phyloP scores from a whole-genome alignment of 768 basidiomycete species.

The Hysterangium stoloniferum region DNA sequence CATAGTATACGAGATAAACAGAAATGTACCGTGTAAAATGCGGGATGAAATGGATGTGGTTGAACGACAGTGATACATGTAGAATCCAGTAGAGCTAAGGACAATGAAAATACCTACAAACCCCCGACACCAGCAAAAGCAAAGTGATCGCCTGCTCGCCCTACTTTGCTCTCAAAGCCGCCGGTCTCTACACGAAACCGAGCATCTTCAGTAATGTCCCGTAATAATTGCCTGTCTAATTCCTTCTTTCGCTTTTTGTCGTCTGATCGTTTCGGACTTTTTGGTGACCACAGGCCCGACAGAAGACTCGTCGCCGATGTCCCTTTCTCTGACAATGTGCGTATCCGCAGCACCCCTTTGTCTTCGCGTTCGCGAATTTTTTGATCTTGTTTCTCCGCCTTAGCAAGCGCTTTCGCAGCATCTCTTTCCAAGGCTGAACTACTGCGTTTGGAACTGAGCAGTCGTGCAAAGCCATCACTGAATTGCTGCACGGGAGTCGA shows the following conservation, averaged over 20 bases:
- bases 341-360: conserved; percentile 5
- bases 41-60: too few relatives aligned
- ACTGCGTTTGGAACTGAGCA: conserved; percentile 8
- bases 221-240: conserved; percentile 3
- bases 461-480: conserved; percentile 1
- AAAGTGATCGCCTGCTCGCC: neutral
- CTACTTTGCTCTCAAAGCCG: neutral
- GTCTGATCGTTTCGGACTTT: conserved; percentile 1
- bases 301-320: neutral
- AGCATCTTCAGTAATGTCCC: conserved; percentile 1
- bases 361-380: conserved; percentile 10
- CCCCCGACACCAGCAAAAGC: conserved; percentile 7
- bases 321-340: neutral
- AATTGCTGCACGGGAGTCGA: conserved; percentile 1
- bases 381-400: conserved; percentile 13
- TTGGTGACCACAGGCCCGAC: neutral
- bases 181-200: conserved; percentile 1
- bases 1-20: too few relatives aligned
- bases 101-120: neutral
- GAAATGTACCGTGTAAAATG: too few relatives aligned
- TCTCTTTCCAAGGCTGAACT: conserved; percentile 13
- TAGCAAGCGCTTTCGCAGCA: conserved; percentile 10
- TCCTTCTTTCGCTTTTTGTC: conserved; percentile 8
- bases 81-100: neutral
- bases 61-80: neutral